Evolutionary conservation across 805 yeast species (phyloP), one percentile per base, ranked within the genome.

Genomic region (Pichia deserticola): DNA sequence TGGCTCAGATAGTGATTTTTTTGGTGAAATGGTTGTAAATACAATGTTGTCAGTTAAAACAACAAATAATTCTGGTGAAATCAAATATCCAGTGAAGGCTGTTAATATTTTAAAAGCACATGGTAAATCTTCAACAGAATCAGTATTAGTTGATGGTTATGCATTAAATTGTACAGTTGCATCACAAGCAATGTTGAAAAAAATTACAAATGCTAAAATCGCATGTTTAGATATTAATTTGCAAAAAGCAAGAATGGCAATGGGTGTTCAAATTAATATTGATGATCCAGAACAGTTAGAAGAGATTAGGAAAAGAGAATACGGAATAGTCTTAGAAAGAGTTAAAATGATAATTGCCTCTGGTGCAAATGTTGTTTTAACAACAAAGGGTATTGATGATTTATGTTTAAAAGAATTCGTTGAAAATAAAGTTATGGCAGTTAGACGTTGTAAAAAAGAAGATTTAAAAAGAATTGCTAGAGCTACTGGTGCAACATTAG

Each of bases 151-250:
- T 36, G 77, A 88, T 62, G 99, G 99, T 28, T 93, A 95, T 65
- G 99, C 99, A 1, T 74, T 93, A 56, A 93, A 93, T 72, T 90
- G 97, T 73, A 92, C 98, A 0, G 87, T 93, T 51, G 99, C 97
- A 1, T 86, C 96, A 12, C 97, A 92, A 70, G 97, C 97, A 15
- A 95, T 93, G 98, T 75, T 81, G 54, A 88, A 85, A 61, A 73
- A 76, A 46, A 72, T 89, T 43, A 67, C 70, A 11, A 73, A 77
- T 56, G 95, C 96, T 44, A 83, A 82, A 59, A 86, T 89, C 58
- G 97, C 97, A 3, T 81, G 89, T 57, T 75, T 89, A 61, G 97
- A 89, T 70, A 79, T 93, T 68, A 92, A 95, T 69, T 74, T 93
- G 63, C 99, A 95, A 67, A 92, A 90, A 67, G 93, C 96, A 3